Conservation (phyloP, 306 rosid species). For the Vigna trinervia region DNA sequence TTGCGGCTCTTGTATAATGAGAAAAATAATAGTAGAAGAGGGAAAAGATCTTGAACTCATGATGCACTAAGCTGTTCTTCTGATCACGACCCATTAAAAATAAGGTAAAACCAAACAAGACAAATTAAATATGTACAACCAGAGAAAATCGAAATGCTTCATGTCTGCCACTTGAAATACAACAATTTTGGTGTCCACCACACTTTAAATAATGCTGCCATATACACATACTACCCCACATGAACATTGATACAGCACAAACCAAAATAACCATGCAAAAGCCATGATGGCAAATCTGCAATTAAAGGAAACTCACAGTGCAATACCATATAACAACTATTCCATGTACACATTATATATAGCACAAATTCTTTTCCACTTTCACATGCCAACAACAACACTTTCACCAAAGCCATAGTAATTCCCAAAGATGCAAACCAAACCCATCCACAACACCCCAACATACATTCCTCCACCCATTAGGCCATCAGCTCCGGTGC, state of each 20-base stretch:
- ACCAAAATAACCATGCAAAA: conserved; percentile 44
- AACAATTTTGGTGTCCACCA: conserved; percentile 56
- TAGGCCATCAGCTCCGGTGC: conserved; percentile 47
- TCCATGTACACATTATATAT: conserved; percentile 22
- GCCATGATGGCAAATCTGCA: conserved; percentile 56
- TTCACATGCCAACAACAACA: conserved; percentile 16
- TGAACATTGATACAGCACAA: conserved; percentile 52
- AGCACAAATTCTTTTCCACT: conserved; percentile 22
- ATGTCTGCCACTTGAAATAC: conserved; percentile 72
- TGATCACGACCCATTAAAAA: conserved; percentile 29
- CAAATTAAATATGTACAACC: conserved; percentile 31
- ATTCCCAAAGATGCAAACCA: conserved; percentile 61
- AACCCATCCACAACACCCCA: conserved; percentile 41
- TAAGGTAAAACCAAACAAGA: conserved; percentile 40
- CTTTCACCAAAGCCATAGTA: neutral
- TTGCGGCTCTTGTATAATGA: conserved; percentile 34
- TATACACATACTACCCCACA: conserved; percentile 50
- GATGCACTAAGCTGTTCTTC: conserved; percentile 16
- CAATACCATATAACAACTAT: conserved; percentile 30
- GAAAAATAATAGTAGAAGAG: conserved; percentile 32
- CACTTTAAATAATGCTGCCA: conserved; percentile 38
- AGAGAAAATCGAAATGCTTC: conserved; percentile 47
- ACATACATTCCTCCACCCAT: conserved; percentile 49
- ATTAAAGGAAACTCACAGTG: conserved; percentile 29
- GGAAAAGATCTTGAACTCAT: conserved; percentile 25